phyloP scores from a whole-genome alignment of 768 basidiomycete species.

The Dentipellis fragilis region DNA sequence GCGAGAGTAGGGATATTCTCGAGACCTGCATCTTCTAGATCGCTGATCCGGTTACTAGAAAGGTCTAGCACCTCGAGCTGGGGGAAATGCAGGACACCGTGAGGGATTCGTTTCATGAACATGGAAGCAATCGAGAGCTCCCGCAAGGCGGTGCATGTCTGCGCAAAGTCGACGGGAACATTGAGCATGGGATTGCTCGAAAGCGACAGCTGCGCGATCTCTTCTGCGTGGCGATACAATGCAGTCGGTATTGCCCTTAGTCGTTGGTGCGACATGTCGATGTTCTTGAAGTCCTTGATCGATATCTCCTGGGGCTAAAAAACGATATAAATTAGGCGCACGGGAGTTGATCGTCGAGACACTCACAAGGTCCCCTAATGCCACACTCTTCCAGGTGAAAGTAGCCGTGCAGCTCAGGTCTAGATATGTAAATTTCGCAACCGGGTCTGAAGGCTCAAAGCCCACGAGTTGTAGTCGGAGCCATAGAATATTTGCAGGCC shows the following conservation, averaged over 20 bases:
- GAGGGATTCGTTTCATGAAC: constrained; percentile 90
- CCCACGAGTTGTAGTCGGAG: constrained; percentile 83
- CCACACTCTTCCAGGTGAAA: constrained; percentile 82
- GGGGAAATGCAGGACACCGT: constrained; percentile 62
- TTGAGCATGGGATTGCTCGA: constrained; percentile 94
- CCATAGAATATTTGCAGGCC: constrained; percentile 76
- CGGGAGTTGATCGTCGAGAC: not conserved
- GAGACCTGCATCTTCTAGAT: constrained; percentile 78
- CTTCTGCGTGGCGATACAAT: constrained; percentile 74
- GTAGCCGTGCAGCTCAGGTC: constrained; percentile 78
- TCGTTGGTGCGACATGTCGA: constrained; percentile 74
- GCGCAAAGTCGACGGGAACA: constrained; percentile 92
- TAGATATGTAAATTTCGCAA: constrained; percentile 36
- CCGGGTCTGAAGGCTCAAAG: constrained; percentile 73
- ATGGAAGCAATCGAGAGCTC: constrained; percentile 84
- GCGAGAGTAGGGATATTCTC: constrained; percentile 67
- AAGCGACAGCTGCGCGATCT: constrained; percentile 76
- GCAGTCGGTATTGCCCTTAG: constrained; percentile 83
- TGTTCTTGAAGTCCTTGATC: constrained; percentile 60
- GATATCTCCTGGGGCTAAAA: constrained; percentile 62
- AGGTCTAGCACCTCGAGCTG: constrained; percentile 77
- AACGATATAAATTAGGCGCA: not conserved
- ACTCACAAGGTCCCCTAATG: constrained; percentile 53
- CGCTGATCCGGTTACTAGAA: constrained; percentile 83
- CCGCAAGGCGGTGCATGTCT: constrained; percentile 71